Evolutionary conservation across 2,329 filamentous ascomycete genomes (phyloP).

Genomic region (Harringtonia lauricola): DNA sequence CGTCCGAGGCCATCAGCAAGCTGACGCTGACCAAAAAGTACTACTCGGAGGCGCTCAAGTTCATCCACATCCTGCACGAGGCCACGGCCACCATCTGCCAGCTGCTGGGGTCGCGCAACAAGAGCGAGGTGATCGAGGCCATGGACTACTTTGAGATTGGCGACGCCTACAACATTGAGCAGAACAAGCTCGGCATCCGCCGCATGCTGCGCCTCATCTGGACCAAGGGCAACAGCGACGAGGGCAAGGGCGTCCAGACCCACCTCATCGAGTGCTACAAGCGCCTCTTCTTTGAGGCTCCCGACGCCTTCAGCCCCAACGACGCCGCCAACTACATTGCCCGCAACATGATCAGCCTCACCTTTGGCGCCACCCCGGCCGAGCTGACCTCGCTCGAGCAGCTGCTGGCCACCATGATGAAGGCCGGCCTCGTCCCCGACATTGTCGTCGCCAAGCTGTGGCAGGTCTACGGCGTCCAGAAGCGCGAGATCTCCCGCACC

Average conservation of each 20-base stretch:
- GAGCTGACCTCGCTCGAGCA: slow-evolving; percentile 94
- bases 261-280: slow-evolving; percentile 97
- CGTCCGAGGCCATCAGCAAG: slow-evolving; percentile 77
- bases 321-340: slow-evolving; percentile 93
- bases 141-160: slow-evolving; percentile 97
- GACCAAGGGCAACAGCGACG: slow-evolving; percentile 98
- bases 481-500: slow-evolving; percentile 80
- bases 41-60: slow-evolving; percentile 84
- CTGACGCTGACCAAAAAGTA: slow-evolving; percentile 82
- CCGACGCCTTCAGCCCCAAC: slow-evolving; percentile 75
- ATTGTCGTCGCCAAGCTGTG: slow-evolving; percentile 85
- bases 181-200: slow-evolving; percentile 83
- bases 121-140: slow-evolving; percentile 95
- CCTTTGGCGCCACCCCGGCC: slow-evolving; percentile 87
- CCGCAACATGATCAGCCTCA: slow-evolving; percentile 97
- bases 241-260: slow-evolving; percentile 94
- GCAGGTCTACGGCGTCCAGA: slow-evolving; percentile 95
- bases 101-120: slow-evolving; percentile 86
- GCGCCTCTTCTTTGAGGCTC: slow-evolving; percentile 90
- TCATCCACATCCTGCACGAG: slow-evolving; percentile 82
- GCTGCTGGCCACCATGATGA: slow-evolving; percentile 95
- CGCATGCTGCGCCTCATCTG: slow-evolving; percentile 95
- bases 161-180: slow-evolving; percentile 92
- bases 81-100: slow-evolving; percentile 75
- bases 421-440: slow-evolving; percentile 74